phyloP scores from a whole-genome alignment of 2,329 filamentous ascomycete species.

The Pyricularia grisea region DNA sequence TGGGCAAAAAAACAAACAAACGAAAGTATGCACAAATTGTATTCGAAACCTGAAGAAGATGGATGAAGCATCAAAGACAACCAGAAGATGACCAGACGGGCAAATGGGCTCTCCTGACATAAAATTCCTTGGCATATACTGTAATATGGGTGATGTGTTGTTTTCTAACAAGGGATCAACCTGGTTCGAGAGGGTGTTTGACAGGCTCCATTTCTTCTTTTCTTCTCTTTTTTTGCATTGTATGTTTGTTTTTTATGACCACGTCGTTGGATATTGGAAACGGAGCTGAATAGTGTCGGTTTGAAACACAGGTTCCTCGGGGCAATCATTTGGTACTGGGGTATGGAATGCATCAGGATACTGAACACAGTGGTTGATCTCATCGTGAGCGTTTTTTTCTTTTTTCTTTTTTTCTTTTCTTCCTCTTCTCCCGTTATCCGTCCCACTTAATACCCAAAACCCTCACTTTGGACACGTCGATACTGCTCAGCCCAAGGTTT shows the following conservation, averaged over 20 bases:
- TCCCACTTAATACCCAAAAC: too few relatives aligned
- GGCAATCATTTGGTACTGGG: background rate
- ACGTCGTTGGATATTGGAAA: background rate
- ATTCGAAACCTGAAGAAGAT: background rate
- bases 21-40: background rate
- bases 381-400: background rate
- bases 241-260: background rate
- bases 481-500: background rate
- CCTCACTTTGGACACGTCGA: background rate
- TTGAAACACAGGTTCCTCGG: background rate
- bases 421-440: too few relatives aligned
- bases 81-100: background rate
- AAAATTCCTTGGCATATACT: background rate
- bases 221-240: background rate
- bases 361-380: background rate
- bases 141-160: background rate
- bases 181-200: background rate
- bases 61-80: background rate
- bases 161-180: background rate
- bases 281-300: too few relatives aligned
- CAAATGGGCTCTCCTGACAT: background rate
- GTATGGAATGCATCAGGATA: background rate
- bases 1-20: background rate
- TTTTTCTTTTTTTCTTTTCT: background rate
- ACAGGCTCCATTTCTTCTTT: background rate